Evolutionary conservation across 495 filamentous ascomycete species (phyloP), one percentile per base, ranked within the genome.

Genomic region (Venustampulla echinocandica): DNA sequence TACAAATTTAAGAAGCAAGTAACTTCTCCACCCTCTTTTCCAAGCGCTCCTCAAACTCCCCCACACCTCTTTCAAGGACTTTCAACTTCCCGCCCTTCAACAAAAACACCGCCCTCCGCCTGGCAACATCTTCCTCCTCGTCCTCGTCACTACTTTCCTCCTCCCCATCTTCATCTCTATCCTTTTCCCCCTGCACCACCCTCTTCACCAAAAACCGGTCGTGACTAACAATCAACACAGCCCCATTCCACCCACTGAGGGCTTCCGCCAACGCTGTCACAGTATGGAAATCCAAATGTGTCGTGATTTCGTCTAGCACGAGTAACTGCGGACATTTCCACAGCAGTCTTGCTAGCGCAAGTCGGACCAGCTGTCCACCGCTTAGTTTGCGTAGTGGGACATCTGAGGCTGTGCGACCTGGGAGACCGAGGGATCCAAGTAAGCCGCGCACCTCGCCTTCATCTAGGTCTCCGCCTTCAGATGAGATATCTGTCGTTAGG

Each of bases 221-320:
- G 57, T 93, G 86, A 10, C 77, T 81, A 1, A 90, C 78, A 2
- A 88, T 42, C 49, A 90, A 54, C 2, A 90, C 71, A 0, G 85
- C 84, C 0, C 86, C 86, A 23, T 75, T 71, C 68, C 81, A 90
- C 0, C 57, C 67, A 4, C 73, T 65, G 50, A 93, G 62, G 10
- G 79, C 83, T 25, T 72, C 69, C 2, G 77, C 70, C 32, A 93
- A 66, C 3, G 82, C 84, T 5, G 69, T 71, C 22, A 90, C 83
- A 2, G 82, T 86, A 60, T 88, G 70, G 53, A 80, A 81, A 53
- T 93, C 86, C 27, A 93, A 64, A 66, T 90, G 86, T n/a, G 85
- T 93, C 9, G 84, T 90, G 14, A 83, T 80, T 60, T 93, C 86
- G 56, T 93, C 86, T 7, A 93, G 74, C 11, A 93, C 72, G 18